Conservation (phyloP, 768 basidiomycete genomes). For the Russula emetica region DNA sequence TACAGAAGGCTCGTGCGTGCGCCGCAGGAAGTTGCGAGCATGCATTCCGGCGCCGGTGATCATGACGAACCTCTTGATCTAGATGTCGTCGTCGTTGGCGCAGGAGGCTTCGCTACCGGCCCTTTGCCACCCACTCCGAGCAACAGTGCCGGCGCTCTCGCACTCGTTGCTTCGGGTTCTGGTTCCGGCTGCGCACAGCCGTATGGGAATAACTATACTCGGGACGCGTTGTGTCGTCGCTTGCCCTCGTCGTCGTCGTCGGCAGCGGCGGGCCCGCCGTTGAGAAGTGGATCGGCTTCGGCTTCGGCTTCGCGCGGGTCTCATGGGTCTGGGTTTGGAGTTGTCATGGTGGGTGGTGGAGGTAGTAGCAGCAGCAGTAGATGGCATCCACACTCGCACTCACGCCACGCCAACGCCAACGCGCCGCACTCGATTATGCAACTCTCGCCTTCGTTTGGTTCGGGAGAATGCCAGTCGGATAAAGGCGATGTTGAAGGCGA, state of each 20-base stretch:
- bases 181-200: not conserved
- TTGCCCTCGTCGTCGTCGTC: not conserved
- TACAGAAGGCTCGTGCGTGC: constrained; percentile 11
- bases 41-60: constrained; percentile 25
- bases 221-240: constrained; percentile 2
- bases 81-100: constrained; percentile 28
- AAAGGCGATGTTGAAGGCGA: not conserved
- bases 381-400: not conserved
- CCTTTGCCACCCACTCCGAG: constrained; percentile 26
- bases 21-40: constrained; percentile 20
- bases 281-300: not conserved
- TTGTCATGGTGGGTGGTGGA: not conserved
- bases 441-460: constrained; percentile 20
- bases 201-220: not conserved
- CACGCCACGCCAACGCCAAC: not conserved
- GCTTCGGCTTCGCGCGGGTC: constrained; percentile 4
- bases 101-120: constrained; percentile 21
- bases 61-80: constrained; percentile 24
- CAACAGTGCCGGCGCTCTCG: constrained; percentile 20
- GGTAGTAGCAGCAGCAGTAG: not conserved
- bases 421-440: constrained; percentile 21
- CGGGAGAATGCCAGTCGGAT: constrained; percentile 12
- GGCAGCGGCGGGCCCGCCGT: not conserved
- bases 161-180: constrained; percentile 1
- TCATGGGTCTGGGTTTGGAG: not conserved